Percentiles rank a stretch among this genome's conserved stretches.
phyloP scores from a whole-genome alignment of 2,329 filamentous ascomycete species.

The Talaromyces sp. region DNA sequence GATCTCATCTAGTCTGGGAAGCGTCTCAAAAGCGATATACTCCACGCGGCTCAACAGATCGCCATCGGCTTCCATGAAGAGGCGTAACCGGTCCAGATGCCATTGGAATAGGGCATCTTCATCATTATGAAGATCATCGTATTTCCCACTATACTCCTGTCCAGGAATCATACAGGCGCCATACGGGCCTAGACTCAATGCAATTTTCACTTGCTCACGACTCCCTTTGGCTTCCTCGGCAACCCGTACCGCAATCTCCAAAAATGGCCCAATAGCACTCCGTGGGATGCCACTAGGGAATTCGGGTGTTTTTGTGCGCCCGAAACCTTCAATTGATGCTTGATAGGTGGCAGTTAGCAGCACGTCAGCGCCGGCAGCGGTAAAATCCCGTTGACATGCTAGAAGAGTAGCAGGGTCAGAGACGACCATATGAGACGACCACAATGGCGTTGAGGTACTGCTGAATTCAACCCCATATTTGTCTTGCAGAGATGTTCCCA shows the following conservation, averaged over 20 bases:
- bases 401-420: constrained; percentile 51
- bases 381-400: constrained; percentile 57
- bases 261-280: not conserved
- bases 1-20: constrained; percentile 62
- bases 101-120: constrained; percentile 50
- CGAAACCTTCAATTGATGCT: constrained; percentile 56
- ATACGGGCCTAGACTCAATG: constrained; percentile 63
- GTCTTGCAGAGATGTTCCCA: constrained; percentile 64
- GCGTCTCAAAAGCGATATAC: constrained; percentile 63
- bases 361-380: constrained; percentile 57
- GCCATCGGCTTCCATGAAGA: constrained; percentile 47
- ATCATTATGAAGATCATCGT: constrained; percentile 50
- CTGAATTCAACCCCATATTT: constrained; percentile 38
- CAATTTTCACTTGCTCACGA: constrained; percentile 26
- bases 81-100: constrained; percentile 54
- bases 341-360: constrained; percentile 68
- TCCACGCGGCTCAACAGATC: constrained; percentile 43
- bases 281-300: not conserved
- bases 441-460: constrained; percentile 55
- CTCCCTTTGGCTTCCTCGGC: not conserved
- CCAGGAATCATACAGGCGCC: constrained; percentile 64
- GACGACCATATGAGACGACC: constrained; percentile 66
- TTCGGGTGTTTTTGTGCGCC: constrained; percentile 42
- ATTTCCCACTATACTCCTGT: constrained; percentile 62
- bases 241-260: not conserved